Conservation (phyloP, 345 rosid species). For the Lepidium africanum region DNA sequence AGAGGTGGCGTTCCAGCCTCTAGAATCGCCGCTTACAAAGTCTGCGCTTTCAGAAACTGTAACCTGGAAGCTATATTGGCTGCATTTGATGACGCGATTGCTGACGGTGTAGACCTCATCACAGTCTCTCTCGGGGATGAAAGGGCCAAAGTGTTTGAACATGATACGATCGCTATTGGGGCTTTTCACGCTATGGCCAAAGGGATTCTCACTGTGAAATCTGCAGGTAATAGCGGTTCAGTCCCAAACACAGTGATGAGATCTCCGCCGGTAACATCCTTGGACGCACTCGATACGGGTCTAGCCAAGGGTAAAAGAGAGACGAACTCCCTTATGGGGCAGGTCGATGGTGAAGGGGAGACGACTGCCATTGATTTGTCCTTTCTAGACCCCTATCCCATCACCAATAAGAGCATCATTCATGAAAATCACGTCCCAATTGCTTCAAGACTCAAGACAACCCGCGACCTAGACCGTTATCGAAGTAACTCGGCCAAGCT, state of each 20-base stretch:
- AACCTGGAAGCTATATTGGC: slow-evolving; percentile 11
- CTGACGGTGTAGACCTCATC: slow-evolving; percentile 41
- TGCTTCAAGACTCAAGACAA: too few species aligned
- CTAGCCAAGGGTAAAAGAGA: too few species aligned
- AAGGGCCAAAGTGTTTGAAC: accelerated
- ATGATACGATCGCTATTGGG: slow-evolving; percentile 34
- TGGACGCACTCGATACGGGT: too few species aligned
- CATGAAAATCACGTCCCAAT: too few species aligned
- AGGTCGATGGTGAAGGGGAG: too few species aligned
- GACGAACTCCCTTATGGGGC: too few species aligned
- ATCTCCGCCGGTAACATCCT: too few species aligned
- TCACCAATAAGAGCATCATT: too few species aligned
- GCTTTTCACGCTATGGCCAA: slow-evolving; percentile 42
- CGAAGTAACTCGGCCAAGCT: too few species aligned
- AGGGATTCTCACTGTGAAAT: slow-evolving; percentile 34
- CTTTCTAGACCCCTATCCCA: too few species aligned
- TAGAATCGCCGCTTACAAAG: slow-evolving; percentile 39
- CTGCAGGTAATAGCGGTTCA: slow-evolving; percentile 37
- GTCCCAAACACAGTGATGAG: background rate
- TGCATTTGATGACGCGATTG: slow-evolving; percentile 32
- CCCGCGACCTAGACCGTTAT: too few species aligned
- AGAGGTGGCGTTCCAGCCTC: slow-evolving; percentile 50
- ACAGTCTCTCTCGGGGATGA: slow-evolving; percentile 18
- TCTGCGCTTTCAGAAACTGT: background rate
- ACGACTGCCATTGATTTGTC: too few species aligned